A percentile compares a stretch with the other conserved stretches of the same genome.
phyloP scores from a whole-genome alignment of 768 basidiomycete species.

The Exidia glandulosa region DNA sequence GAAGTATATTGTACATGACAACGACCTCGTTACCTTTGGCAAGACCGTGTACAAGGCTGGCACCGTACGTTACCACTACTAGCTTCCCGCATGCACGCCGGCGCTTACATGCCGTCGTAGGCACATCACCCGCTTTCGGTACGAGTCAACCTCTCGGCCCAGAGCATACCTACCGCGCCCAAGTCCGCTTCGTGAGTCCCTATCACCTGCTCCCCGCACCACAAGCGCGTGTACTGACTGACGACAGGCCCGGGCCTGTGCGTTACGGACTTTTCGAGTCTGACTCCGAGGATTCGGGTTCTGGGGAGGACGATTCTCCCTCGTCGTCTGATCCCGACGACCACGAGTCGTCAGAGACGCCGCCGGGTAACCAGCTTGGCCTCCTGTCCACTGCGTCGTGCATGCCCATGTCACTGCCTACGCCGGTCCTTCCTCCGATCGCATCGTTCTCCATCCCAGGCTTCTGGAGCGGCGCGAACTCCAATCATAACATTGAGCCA shows the following conservation, averaged over 20 bases:
- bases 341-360: background rate
- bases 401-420: background rate
- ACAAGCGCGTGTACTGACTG: background rate
- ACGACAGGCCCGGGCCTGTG: background rate
- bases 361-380: background rate
- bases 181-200: background rate
- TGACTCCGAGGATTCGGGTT: background rate
- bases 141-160: background rate
- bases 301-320: background rate
- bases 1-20: conserved; percentile 47
- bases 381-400: background rate
- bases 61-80: background rate
- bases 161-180: background rate
- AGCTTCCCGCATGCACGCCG: background rate
- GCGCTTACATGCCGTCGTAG: background rate
- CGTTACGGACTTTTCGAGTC: background rate
- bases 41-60: conserved; percentile 54
- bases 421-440: background rate
- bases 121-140: background rate
- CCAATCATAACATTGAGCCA: too few species aligned
- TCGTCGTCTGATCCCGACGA: background rate
- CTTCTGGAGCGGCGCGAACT: too few species aligned
- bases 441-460: background rate
- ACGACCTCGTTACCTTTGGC: conserved; percentile 67
- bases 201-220: background rate